Evolutionary conservation across 129 eudicot species (phyloP).

Genomic region (Lactuca sativa): DNA sequence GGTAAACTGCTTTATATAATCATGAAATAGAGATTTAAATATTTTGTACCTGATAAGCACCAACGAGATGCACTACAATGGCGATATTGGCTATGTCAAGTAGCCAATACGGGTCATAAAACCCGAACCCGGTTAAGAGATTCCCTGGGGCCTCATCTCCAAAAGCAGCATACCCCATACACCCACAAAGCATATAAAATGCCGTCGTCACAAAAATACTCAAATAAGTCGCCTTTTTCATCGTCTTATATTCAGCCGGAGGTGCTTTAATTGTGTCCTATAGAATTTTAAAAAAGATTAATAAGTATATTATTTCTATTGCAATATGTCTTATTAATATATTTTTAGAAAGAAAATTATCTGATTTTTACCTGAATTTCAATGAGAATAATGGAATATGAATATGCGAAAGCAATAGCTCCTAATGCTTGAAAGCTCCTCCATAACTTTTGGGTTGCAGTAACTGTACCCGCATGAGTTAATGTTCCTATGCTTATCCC

Average conservation of each 20-base stretch:
- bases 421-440: slow-evolving; percentile 79
- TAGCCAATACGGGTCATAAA: slow-evolving; percentile 69
- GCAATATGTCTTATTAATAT: not conserved
- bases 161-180: slow-evolving; percentile 82
- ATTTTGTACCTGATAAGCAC: slow-evolving; percentile 64
- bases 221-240: slow-evolving; percentile 54
- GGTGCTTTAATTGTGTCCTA: slow-evolving; percentile 73
- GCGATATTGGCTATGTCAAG: slow-evolving; percentile 74
- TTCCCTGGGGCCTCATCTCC: slow-evolving; percentile 71
- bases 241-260: slow-evolving; percentile 70
- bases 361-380: slow-evolving; percentile 55
- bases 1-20: not conserved
- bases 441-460: slow-evolving; percentile 64
- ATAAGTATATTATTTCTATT: no score
- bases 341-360: not conserved
- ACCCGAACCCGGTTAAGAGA: slow-evolving; percentile 68
- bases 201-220: slow-evolving; percentile 54
- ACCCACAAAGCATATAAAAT: slow-evolving; percentile 66
- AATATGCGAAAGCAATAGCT: slow-evolving; percentile 75
- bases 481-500: slow-evolving; percentile 64
- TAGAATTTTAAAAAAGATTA: not conserved
- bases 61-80: slow-evolving; percentile 66
- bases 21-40: not conserved
- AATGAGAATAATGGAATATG: slow-evolving; percentile 63
- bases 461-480: slow-evolving; percentile 46